phyloP scores from a whole-genome alignment of 306 rosid species.

The Purshia tridentata region DNA sequence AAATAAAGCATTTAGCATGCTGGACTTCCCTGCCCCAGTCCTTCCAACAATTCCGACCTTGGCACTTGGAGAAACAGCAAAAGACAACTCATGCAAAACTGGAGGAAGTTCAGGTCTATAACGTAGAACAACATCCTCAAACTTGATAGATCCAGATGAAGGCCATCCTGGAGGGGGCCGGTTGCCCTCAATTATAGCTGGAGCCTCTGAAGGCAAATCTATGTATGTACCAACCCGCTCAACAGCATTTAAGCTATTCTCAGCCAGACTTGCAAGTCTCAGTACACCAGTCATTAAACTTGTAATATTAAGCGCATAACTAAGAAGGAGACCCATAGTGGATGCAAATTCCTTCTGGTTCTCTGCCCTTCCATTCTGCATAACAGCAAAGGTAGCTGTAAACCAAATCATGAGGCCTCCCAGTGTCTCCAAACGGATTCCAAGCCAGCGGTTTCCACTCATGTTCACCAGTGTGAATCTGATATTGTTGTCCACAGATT shows the following conservation, averaged over 20 bases:
- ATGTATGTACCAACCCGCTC: slow-evolving; percentile 82
- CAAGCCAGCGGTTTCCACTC: slow-evolving; percentile 53
- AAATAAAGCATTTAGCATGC: slow-evolving; percentile 48
- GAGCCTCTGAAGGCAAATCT: slow-evolving; percentile 73
- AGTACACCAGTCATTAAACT: slow-evolving; percentile 74
- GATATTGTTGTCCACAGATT: slow-evolving; percentile 43
- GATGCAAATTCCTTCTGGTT: slow-evolving; percentile 49
- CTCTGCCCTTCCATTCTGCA: slow-evolving; percentile 49
- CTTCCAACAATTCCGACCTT: slow-evolving; percentile 57
- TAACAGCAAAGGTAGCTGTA: slow-evolving; percentile 53
- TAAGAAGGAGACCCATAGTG: slow-evolving; percentile 58
- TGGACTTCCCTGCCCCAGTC: slow-evolving; percentile 56
- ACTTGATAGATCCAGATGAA: slow-evolving; percentile 42
- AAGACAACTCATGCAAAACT: slow-evolving; percentile 45
- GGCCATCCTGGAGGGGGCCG: slow-evolving; percentile 58
- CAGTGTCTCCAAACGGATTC: slow-evolving; percentile 41
- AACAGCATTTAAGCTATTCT: slow-evolving; percentile 57
- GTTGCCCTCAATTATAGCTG: slow-evolving; percentile 38
- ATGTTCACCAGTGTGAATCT: slow-evolving; percentile 44
- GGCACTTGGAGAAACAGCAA: slow-evolving; percentile 40
- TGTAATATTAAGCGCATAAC: slow-evolving; percentile 88
- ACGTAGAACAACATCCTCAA: slow-evolving; percentile 43
- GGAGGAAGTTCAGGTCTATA: slow-evolving; percentile 56
- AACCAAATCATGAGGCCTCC: slow-evolving; percentile 60
- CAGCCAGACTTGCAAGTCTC: slow-evolving; percentile 65